These are phyloP conservation scores for Tephrocybe sp. DNA, from an alignment of 768 basidiomycete species.

Conservation along the genomic window DNA sequence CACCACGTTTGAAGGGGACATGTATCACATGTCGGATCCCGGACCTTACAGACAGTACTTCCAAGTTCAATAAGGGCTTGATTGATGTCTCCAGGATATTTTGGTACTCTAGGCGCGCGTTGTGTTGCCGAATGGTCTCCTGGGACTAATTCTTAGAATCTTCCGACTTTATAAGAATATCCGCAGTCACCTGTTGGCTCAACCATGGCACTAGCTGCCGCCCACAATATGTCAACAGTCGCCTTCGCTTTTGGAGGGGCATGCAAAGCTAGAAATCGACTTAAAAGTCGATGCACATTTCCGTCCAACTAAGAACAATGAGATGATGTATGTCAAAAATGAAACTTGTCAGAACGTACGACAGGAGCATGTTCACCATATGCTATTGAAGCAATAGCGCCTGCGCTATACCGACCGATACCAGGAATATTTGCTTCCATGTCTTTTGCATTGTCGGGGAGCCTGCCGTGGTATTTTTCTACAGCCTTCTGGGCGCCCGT, in stretches of 20 bases:
- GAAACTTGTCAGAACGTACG: constrained; percentile 46
- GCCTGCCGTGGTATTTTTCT: constrained; percentile 56
- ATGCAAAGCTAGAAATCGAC: constrained; percentile 79
- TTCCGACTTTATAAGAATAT: neutral
- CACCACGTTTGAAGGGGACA: constrained; percentile 78
- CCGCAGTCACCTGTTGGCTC: constrained; percentile 24
- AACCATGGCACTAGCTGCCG: constrained; percentile 69
- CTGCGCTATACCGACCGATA: constrained; percentile 87
- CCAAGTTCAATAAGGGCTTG: constrained; percentile 95
- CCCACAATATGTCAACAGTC: constrained; percentile 82
- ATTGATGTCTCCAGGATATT: constrained; percentile 79
- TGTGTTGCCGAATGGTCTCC: constrained; percentile 15
- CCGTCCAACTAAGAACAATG: constrained; percentile 67
- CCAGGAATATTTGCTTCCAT: constrained; percentile 85
- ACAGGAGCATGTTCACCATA: constrained; percentile 83
- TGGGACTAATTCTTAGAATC: neutral
- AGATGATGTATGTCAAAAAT: neutral
- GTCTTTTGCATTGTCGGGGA: constrained; percentile 78
- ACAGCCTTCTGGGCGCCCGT: constrained; percentile 82
- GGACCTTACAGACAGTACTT: constrained; percentile 87
- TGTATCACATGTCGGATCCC: constrained; percentile 65
- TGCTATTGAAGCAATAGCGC: constrained; percentile 82
- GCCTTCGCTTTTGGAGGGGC: constrained; percentile 77
- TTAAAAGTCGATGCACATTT: constrained; percentile 84
- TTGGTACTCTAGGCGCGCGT: constrained; percentile 16